Conservation (phyloP, 78 protist species). For the Dictyostelium brefeldianum region DNA sequence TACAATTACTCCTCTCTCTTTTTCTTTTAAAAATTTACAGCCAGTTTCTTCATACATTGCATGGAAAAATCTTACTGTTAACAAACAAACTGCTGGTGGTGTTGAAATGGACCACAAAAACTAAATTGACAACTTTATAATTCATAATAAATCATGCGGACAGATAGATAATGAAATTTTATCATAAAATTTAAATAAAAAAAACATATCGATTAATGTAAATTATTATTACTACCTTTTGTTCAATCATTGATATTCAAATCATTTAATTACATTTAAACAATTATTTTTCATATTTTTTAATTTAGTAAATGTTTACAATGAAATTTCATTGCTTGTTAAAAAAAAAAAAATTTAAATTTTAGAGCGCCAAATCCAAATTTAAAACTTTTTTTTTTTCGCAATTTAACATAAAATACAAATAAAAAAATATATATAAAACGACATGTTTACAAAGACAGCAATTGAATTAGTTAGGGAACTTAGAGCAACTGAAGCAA, state of each 20-base stretch:
- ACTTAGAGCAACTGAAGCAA: conserved; percentile 25
- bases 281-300: no score
- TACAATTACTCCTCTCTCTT: neutral
- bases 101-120: conserved; percentile 25
- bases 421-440: neutral
- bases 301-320: no score
- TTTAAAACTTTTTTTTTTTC: neutral
- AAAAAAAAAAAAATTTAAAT: neutral
- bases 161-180: no score
- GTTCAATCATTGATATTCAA: no score
- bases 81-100: neutral
- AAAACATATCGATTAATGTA: no score
- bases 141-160: no score
- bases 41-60: conserved; percentile 1
- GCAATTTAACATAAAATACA: neutral
- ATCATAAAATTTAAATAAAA: no score
- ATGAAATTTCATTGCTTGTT: no score
- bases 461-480: conserved; percentile 58
- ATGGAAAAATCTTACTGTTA: neutral
- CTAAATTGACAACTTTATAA: neutral
- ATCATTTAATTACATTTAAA: no score
- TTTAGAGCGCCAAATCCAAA: neutral
- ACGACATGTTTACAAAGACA: conserved; percentile 55
- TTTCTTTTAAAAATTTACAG: neutral
- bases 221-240: no score